A percentile compares a stretch with the other conserved stretches of the same genome.
Conservation (phyloP, 2,329 filamentous ascomycete species). For the Alternaria alternata region DNA sequence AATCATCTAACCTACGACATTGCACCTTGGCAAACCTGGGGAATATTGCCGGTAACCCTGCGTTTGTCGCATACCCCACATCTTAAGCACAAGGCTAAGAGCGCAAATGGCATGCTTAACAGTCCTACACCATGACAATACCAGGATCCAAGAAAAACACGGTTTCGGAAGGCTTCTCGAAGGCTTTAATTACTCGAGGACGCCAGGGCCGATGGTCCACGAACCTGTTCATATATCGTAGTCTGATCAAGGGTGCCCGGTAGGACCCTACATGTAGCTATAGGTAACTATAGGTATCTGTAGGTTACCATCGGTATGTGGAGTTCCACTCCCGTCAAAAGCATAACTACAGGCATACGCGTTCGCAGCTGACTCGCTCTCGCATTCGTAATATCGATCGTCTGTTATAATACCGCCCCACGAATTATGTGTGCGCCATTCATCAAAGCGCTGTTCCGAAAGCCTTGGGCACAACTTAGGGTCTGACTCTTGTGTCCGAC, state of each 20-base stretch:
- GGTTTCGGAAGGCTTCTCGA: slow-evolving; percentile 38
- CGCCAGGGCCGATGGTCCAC: slow-evolving; percentile 38
- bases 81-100: slow-evolving; percentile 22
- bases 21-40: slow-evolving; percentile 6
- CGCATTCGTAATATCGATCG: slow-evolving; percentile 21
- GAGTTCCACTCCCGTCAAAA: slow-evolving; percentile 28
- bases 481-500: not conserved
- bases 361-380: slow-evolving; percentile 22
- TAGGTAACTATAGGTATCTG: slow-evolving; percentile 2
- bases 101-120: slow-evolving; percentile 29
- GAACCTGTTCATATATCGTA: slow-evolving; percentile 34
- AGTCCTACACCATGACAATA: slow-evolving; percentile 23
- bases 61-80: slow-evolving; percentile 25
- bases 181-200: slow-evolving; percentile 28
- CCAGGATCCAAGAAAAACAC: slow-evolving; percentile 22
- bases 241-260: slow-evolving; percentile 22
- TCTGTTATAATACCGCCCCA: slow-evolving; percentile 24
- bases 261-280: not conserved
- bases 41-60: slow-evolving; percentile 26
- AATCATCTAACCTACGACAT: slow-evolving; percentile 4
- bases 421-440: slow-evolving; percentile 24
- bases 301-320: slow-evolving; percentile 11
- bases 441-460: not conserved
- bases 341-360: slow-evolving; percentile 23
- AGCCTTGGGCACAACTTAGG: slow-evolving; percentile 1